phyloP scores from a whole-genome alignment of 2,329 filamentous ascomycete genomes.

The Calonectria crousiana region DNA sequence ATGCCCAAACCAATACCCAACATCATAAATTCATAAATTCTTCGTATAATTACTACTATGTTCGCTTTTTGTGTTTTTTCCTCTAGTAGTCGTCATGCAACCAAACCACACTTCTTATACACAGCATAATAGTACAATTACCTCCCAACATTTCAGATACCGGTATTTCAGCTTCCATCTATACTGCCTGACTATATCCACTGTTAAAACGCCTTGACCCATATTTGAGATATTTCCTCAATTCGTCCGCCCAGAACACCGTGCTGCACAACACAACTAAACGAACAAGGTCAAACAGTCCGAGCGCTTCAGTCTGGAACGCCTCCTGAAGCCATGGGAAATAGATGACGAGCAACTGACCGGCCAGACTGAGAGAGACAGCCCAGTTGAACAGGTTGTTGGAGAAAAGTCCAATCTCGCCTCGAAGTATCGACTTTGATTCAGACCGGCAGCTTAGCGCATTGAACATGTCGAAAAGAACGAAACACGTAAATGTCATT shows the following conservation, averaged over 20 bases:
- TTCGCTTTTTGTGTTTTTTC: constrained; percentile 3
- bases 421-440: constrained; percentile 86
- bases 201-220: constrained; percentile 67
- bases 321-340: constrained; percentile 93
- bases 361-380: constrained; percentile 84
- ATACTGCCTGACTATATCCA: constrained; percentile 76
- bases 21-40: background rate
- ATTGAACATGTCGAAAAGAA: constrained; percentile 99
- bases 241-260: constrained; percentile 96
- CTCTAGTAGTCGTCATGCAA: constrained; percentile 34
- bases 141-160: background rate
- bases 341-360: constrained; percentile 93
- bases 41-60: constrained; percentile 15
- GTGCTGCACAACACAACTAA: constrained; percentile 83
- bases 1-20: background rate
- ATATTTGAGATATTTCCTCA: constrained; percentile 81
- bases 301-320: constrained; percentile 93
- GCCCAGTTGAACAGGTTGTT: constrained; percentile 98
- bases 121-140: constrained; percentile 29
- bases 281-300: constrained; percentile 78
- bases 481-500: constrained; percentile 99
- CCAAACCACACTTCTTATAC: constrained; percentile 23
- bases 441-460: constrained; percentile 93
- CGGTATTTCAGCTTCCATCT: constrained; percentile 34
- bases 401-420: constrained; percentile 84